phyloP scores from a whole-genome alignment of 2,329 filamentous ascomycete genomes.

The Stromatinia cepivora region DNA sequence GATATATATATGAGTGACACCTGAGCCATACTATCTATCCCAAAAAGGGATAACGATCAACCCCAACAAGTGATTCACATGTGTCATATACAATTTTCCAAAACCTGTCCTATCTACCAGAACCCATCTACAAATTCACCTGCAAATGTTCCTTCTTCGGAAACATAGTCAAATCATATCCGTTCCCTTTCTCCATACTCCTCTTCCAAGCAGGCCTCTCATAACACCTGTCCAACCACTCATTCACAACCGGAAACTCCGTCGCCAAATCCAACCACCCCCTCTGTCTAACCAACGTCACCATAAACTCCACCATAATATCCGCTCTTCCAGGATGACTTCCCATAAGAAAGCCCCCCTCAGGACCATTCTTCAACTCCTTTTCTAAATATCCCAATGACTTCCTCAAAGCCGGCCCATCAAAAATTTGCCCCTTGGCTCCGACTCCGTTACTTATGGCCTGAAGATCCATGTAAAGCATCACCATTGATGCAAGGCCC shows the following conservation, averaged over 20 bases:
- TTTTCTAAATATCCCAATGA: constrained; percentile 29
- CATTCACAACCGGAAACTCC: constrained; percentile 40
- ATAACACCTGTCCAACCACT: constrained; percentile 39
- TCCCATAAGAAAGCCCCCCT: constrained; percentile 36
- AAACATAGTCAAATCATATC: constrained; percentile 37
- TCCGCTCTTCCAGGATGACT: constrained; percentile 39
- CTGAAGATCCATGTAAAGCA: constrained; percentile 35
- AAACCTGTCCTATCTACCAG: neutral
- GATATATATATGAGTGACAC: neutral
- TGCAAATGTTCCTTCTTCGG: constrained; percentile 17
- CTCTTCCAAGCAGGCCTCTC: constrained; percentile 37
- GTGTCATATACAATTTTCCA: neutral
- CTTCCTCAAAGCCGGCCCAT: constrained; percentile 27
- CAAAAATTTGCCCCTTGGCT: constrained; percentile 14
- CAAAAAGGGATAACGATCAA: neutral
- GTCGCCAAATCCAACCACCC: constrained; percentile 37
- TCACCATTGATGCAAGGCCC: constrained; percentile 22
- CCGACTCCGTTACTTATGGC: constrained; percentile 23
- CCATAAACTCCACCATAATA: constrained; percentile 39
- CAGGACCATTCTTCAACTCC: constrained; percentile 30
- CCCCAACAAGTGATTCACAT: neutral
- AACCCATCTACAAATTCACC: neutral
- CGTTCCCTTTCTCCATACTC: constrained; percentile 38
- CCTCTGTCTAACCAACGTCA: constrained; percentile 38
- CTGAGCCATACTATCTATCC: neutral